Evolutionary conservation across 345 rosid species (phyloP).

Genomic region (Acer negundo): DNA sequence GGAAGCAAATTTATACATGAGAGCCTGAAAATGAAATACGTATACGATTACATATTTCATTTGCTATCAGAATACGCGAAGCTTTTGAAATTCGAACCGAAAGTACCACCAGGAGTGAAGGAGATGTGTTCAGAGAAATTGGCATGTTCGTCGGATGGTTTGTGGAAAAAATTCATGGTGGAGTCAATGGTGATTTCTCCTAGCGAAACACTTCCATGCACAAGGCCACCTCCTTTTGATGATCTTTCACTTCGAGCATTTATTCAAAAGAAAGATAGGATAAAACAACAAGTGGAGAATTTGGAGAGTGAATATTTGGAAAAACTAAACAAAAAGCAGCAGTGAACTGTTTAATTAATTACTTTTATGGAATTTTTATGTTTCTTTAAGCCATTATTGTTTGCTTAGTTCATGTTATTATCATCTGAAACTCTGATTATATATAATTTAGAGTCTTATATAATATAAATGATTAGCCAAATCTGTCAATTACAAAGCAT

Average conservation of each 20-base stretch:
- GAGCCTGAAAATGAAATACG: constrained; percentile 45
- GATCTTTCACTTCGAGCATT: constrained; percentile 26
- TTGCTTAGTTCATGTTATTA: background rate
- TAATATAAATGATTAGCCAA: background rate
- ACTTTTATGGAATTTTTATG: background rate
- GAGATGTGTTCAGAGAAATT: constrained; percentile 44
- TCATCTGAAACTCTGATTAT: background rate
- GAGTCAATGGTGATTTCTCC: constrained; percentile 58
- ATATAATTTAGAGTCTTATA: background rate
- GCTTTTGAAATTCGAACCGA: constrained; percentile 51
- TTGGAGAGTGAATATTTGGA: constrained; percentile 31
- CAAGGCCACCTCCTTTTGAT: constrained; percentile 44
- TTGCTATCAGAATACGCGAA: constrained; percentile 44
- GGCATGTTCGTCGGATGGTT: constrained; percentile 42
- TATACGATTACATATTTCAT: constrained; percentile 67
- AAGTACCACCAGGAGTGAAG: constrained; percentile 35
- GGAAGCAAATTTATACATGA: constrained; percentile 49
- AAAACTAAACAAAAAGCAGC: background rate
- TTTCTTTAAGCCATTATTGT: background rate
- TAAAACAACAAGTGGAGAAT: constrained; percentile 29
- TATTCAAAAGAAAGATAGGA: constrained; percentile 29
- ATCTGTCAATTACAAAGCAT: background rate
- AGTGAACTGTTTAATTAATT: background rate
- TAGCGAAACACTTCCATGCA: constrained; percentile 41
- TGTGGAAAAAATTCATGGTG: constrained; percentile 38